These are phyloP conservation scores for Aspergillus sp. DNA, from an alignment of 2,329 filamentous ascomycete species.

Conservation along the genomic window DNA sequence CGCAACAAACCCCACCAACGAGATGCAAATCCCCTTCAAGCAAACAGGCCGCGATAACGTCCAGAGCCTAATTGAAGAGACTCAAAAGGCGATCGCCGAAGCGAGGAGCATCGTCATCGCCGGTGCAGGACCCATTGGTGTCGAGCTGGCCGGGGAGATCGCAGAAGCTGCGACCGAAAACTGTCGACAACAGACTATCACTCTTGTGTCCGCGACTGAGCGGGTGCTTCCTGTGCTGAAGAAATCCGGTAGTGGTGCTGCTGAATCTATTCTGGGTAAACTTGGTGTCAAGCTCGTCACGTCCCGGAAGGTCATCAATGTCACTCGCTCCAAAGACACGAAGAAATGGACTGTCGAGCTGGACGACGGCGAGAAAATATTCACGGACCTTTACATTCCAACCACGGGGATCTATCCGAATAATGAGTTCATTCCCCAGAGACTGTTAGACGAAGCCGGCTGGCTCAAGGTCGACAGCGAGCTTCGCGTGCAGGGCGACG, in stretches of 20 bases:
- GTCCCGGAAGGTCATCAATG: conserved; percentile 23
- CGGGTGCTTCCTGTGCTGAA: conserved; percentile 28
- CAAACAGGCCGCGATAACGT: conserved; percentile 39
- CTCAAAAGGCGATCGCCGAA: conserved; percentile 32
- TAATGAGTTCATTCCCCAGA: conserved; percentile 49
- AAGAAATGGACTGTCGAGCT: conserved; percentile 44
- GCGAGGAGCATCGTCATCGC: conserved; percentile 48
- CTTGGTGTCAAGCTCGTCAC: conserved; percentile 48
- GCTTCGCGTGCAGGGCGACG: conserved; percentile 18
- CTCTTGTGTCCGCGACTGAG: conserved; percentile 30
- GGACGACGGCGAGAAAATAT: conserved; percentile 46
- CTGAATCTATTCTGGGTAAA: conserved; percentile 46
- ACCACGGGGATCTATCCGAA: conserved; percentile 53
- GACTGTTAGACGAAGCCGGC: conserved; percentile 45
- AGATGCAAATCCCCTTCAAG: conserved; percentile 38
- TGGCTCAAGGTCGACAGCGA: conserved; percentile 49
- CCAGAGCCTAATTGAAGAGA: conserved; percentile 27
- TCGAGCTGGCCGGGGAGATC: conserved; percentile 51
- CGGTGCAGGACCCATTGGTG: conserved; percentile 49
- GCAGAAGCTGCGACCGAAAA: conserved; percentile 35
- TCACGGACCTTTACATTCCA: conserved; percentile 53
- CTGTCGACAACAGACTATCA: conserved; percentile 41
- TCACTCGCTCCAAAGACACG: conserved; percentile 26
- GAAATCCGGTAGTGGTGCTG: conserved; percentile 33
- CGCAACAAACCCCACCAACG: conserved; percentile 31